Evolutionary conservation across 805 yeast species (phyloP).

Genomic region (Lachancea mirantina): DNA sequence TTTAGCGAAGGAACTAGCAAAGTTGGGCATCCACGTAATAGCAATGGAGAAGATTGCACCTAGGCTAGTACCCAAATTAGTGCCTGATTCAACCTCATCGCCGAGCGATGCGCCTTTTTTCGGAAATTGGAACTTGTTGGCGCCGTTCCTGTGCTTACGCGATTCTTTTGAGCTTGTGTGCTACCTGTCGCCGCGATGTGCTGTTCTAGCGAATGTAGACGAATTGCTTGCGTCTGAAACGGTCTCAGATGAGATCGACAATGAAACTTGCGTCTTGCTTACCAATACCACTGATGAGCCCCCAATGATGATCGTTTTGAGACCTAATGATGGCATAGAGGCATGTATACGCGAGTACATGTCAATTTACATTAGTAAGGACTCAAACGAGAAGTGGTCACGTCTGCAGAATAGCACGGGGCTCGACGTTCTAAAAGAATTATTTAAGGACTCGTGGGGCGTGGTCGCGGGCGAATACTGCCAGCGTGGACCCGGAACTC

Average conservation of each 20-base stretch:
- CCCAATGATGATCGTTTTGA: conserved; percentile 14
- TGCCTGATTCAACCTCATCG: no score
- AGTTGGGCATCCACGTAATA: conserved; percentile 12
- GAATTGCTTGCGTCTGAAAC: conserved; percentile 23
- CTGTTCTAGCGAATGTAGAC: conserved; percentile 26
- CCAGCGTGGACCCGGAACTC: conserved; percentile 3
- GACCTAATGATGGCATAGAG: conserved; percentile 26
- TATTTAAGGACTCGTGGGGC: conserved; percentile 31
- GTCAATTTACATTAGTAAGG: conserved; percentile 24
- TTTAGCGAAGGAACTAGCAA: conserved; percentile 14
- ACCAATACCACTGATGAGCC: conserved; percentile 16
- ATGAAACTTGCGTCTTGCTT: conserved; percentile 30
- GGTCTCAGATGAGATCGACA: conserved; percentile 27
- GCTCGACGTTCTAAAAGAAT: conserved; percentile 20
- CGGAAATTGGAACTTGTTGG: conserved; percentile 14
- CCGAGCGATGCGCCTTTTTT: conserved; percentile 4
- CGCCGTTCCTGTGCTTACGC: conserved; percentile 19
- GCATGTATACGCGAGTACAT: conserved; percentile 30
- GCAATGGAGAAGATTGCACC: conserved; percentile 7
- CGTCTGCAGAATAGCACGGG: conserved; percentile 12
- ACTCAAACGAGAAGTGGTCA: conserved; percentile 11
- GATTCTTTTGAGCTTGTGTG: conserved; percentile 24
- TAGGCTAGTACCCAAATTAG: no score
- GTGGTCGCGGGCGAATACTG: conserved; percentile 9
- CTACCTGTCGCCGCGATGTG: conserved; percentile 26